Conservation (phyloP, 371 early-diverging fungal genomes). For the Mortierella sp. region DNA sequence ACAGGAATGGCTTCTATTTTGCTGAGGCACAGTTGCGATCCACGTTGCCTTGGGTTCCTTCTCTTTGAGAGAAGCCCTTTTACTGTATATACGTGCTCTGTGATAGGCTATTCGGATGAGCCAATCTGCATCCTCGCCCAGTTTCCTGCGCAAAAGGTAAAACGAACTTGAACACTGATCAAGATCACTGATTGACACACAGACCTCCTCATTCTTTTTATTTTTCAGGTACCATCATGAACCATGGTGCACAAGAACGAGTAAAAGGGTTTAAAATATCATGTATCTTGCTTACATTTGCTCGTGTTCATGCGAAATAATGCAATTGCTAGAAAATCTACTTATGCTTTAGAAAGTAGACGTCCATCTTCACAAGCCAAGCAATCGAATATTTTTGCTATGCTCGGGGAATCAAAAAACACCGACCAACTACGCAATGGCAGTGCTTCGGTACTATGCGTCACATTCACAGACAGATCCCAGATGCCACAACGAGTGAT, state of each 20-base stretch:
- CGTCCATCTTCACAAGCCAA: background rate
- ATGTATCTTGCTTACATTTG: too few relatives aligned
- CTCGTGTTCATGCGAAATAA: too few relatives aligned
- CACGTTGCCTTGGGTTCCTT: background rate
- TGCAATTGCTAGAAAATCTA: too few relatives aligned
- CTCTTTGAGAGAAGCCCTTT: background rate
- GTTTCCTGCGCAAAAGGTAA: background rate
- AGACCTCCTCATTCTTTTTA: background rate
- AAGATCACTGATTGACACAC: constrained; percentile 7
- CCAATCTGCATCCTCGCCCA: constrained; percentile 3
- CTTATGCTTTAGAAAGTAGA: too few relatives aligned
- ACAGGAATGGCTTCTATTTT: background rate
- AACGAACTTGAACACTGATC: background rate
- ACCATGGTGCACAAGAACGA: constrained; percentile 1
- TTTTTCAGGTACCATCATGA: background rate
- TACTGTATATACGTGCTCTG: background rate
- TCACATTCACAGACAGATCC: background rate
- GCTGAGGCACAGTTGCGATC: background rate
- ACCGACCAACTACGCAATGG: background rate
- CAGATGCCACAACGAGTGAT: too few relatives aligned
- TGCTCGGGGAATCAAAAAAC: background rate
- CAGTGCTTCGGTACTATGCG: background rate
- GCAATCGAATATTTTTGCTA: background rate
- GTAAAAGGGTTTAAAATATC: background rate
- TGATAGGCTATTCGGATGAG: background rate